Evolutionary conservation across 176 grass and related monocot genomes (phyloP), one percentile per base, ranked within the genome.

Genomic region (Pharus latifolius): DNA sequence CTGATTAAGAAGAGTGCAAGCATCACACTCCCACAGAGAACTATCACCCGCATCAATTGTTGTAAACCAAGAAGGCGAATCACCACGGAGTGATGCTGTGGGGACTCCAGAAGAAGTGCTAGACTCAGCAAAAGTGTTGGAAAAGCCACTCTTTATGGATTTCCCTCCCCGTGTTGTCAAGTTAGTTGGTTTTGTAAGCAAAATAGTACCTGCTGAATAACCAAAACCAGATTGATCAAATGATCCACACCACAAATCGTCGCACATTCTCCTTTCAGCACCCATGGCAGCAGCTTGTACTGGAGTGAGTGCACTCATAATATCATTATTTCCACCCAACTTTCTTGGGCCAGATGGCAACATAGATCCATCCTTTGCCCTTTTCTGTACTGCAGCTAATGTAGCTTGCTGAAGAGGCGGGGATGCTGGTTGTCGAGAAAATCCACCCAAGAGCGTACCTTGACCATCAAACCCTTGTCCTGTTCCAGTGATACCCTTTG

Each of bases 251-350:
- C 95, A 99, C 60, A 94, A 83, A 90, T 99, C 95, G 33, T 99
- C 95, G 13, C 86, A 75, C 84, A 94, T 77, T 76, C 95, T 99
- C 73, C 95, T 85, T 75, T 94, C 87, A 56, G 90, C 84, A 31
- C 87, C 95, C 95, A 99, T 99, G 52, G 95, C 95, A 66, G 95
- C 90, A 45, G 95, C 95, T 83, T 99, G 95, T 74, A 91, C 54
- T 68, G 95, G 95, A 90, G 82, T 91, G 74, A 99, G 90, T 6
- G 76, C 87, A 40, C 70, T 85, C 90, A 88, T 99, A 70, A 99
- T 94, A 34, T 88, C 82, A 79, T 68, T 83, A 32, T 91, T 79
- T 72, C 87, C 95, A 54, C 95, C 95, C 48, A 94, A 75, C 40
- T 88, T 81, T 78, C 85, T 94, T 55, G 95, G 90, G 3, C 87